Evolutionary conservation across 306 rosid species (phyloP), one percentile per base, ranked within the genome.

Genomic region (Cucurbita argyrosperma): DNA sequence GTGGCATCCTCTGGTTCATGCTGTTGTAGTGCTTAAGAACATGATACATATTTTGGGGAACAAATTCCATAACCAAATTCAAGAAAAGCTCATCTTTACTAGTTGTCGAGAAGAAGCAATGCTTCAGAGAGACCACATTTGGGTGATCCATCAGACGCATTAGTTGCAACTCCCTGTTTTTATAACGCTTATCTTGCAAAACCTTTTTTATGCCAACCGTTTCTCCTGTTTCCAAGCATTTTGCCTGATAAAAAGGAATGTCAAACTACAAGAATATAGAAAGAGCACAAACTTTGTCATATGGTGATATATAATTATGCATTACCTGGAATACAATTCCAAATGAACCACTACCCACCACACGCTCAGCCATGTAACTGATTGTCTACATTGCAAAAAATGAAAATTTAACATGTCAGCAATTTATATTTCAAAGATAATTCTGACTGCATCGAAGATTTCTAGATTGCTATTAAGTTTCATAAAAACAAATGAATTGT

Each of bases 341-440:
- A 74, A 94, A 91, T 53, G 98, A 94, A 77, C 97, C 96, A 45
- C 90, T 90, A 71, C 98, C 98, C 60, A 90, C 98, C 79, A 88
- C 92, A 64, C 97, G 94, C 81, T 94, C 97, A 4, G 98, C 98
- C 98, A 94, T 94, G 87, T 90, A 94, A 82, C 97, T 94, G 85
- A 90, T 83, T 40, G 98, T 94, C 98, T 90, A 91, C 89, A 83
- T 96, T 90, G 90, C 88, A 80, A 81, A 79, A 60, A 54, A 39
- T 46, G 10, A 47, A 61, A 55, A 7, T 50, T 67, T 13, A 43
- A 23, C 18, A 64, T 64, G 5, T 46, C 40, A 15, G 47, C 11
- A 45, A 39, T 30, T 23, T 11, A 52, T 9, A 51, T 51, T 52
- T 45, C 53, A 67, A 67, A 55, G 14, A 45, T 13, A 67, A 21